Conservation (phyloP, 2,329 filamentous ascomycete genomes). For the Aspergillus aculeatinus region DNA sequence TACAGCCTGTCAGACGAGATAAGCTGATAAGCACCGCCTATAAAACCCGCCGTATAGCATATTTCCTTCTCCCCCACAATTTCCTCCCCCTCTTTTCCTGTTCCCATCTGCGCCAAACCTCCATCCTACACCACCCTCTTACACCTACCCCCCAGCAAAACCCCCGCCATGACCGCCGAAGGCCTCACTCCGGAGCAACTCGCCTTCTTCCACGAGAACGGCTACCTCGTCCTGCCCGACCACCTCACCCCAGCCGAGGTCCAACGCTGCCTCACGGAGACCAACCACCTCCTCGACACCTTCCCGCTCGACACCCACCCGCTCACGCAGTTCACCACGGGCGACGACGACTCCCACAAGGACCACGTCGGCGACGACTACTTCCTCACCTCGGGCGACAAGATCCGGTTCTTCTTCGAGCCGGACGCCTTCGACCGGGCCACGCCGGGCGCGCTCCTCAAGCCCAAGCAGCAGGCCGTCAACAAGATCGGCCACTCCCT, state of each 20-base stretch:
- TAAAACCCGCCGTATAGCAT: too few relatives aligned
- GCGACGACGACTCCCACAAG: constrained; percentile 57
- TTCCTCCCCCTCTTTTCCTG: neutral
- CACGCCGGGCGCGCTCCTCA: constrained; percentile 59
- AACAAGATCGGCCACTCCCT: constrained; percentile 86
- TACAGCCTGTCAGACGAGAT: too few relatives aligned
- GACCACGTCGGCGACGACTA: constrained; percentile 91
- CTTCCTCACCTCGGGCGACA: constrained; percentile 86
- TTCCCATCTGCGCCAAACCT: neutral
- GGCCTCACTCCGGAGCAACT: constrained; percentile 69
- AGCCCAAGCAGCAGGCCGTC: constrained; percentile 80
- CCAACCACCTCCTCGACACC: constrained; percentile 67
- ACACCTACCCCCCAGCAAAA: neutral
- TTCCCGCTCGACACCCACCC: constrained; percentile 84
- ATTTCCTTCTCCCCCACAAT: too few relatives aligned
- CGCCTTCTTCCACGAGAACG: constrained; percentile 71
- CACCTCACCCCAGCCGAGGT: constrained; percentile 69
- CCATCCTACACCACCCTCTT: neutral
- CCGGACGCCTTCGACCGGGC: constrained; percentile 75
- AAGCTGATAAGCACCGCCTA: too few relatives aligned
- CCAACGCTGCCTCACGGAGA: constrained; percentile 68
- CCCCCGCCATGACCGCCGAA: neutral
- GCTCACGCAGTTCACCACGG: constrained; percentile 90
- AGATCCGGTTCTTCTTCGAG: constrained; percentile 96
- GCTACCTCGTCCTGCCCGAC: constrained; percentile 82